Evolutionary conservation across 305 asterid genomes (phyloP).

Genomic region (Fraxinus dipetala): DNA sequence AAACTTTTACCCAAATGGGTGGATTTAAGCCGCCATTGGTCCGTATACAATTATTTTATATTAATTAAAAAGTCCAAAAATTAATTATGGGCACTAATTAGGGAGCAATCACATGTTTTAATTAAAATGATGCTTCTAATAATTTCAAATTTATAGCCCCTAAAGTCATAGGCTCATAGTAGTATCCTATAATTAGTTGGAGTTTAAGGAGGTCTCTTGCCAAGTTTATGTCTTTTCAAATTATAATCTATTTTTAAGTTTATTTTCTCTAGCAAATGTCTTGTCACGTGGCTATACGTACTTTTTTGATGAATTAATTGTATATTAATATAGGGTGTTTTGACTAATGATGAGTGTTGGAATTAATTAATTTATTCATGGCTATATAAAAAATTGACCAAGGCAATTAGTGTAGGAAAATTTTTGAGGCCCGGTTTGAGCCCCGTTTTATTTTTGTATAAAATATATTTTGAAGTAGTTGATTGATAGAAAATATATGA

Average conservation of each 20-base stretch:
- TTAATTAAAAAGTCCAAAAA: neutral
- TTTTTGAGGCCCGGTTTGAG: neutral
- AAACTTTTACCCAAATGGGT: constrained; percentile 18
- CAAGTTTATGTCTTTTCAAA: constrained; percentile 28
- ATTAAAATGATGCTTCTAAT: neutral
- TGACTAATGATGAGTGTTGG: neutral
- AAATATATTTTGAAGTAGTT: no score
- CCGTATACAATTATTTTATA: neutral
- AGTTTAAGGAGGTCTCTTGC: constrained; percentile 28
- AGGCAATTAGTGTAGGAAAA: neutral
- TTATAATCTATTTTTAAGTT: neutral
- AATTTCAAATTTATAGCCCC: neutral
- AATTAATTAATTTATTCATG: neutral
- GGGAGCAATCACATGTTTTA: constrained; percentile 34
- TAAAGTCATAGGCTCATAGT: neutral
- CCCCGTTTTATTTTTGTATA: no score
- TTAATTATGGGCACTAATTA: constrained; percentile 33
- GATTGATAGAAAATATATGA: no score
- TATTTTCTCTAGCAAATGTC: neutral
- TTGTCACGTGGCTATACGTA: neutral
- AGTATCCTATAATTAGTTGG: constrained; percentile 2
- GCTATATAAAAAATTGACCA: neutral
- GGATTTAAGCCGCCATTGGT: constrained; percentile 21
- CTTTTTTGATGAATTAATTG: neutral
- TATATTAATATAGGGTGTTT: neutral